phyloP scores from a whole-genome alignment of 108 stramenopile species.

The Nitzschia putrida region DNA sequence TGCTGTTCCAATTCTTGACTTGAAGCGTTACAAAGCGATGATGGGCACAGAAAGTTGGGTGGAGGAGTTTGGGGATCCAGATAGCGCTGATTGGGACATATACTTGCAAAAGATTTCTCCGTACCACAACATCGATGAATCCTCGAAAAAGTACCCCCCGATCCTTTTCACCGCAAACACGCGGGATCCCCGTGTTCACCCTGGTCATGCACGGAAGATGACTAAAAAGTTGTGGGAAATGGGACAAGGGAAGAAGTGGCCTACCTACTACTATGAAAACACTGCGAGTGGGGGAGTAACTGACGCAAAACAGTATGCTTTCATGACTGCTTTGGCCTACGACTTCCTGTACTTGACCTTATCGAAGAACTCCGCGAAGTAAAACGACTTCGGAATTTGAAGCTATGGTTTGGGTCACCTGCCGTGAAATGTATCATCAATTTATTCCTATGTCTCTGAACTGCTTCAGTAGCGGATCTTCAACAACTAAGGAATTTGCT shows the following conservation, averaged over 20 bases:
- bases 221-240: constrained; percentile 65
- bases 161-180: constrained; percentile 77
- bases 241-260: constrained; percentile 72
- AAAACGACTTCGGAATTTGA: not conserved
- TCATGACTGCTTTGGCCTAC: constrained; percentile 69
- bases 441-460: constrained; percentile 80
- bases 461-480: constrained; percentile 78
- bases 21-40: constrained; percentile 66
- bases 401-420: not conserved
- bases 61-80: constrained; percentile 93
- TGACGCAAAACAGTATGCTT: constrained; percentile 69
- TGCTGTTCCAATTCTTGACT: constrained; percentile 89
- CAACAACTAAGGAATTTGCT: constrained; percentile 26
- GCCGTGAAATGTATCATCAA: constrained; percentile 3
- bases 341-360: constrained; percentile 70
- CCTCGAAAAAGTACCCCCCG: constrained; percentile 54
- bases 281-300: constrained; percentile 80
- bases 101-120: constrained; percentile 78
- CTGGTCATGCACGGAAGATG: constrained; percentile 88
- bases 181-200: constrained; percentile 84
- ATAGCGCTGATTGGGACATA: constrained; percentile 79
- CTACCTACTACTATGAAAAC: constrained; percentile 83
- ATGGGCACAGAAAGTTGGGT: constrained; percentile 84
- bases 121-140: constrained; percentile 79
- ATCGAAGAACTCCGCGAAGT: constrained; percentile 26